These are phyloP conservation scores for Cladosporium sp. DNA, from an alignment of 2,329 filamentous ascomycete species.

Conservation along the genomic window DNA sequence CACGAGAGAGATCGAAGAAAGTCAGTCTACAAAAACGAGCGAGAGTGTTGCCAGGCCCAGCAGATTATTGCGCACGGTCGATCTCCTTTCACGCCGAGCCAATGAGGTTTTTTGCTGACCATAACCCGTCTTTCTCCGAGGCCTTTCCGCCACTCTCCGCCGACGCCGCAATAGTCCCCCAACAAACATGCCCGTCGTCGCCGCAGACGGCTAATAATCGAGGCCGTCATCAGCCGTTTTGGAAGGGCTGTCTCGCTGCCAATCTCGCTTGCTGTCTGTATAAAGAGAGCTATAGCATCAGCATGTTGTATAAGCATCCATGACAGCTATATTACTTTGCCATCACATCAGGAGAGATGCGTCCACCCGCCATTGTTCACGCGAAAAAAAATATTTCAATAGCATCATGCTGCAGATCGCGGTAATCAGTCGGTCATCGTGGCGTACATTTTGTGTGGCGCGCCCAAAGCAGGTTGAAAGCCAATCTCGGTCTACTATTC, in stretches of 20 bases:
- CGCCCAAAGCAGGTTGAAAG: neutral
- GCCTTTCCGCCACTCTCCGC: neutral
- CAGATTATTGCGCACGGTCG: neutral
- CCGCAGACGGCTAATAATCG: no score
- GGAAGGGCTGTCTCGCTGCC: no score
- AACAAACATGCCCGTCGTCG: no score
- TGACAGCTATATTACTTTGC: no score
- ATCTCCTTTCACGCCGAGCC: neutral
- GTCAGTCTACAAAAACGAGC: neutral
- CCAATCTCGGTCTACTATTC: neutral
- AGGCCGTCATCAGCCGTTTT: no score
- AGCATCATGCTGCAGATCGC: neutral
- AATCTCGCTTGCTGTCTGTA: no score
- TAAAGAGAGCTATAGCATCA: no score
- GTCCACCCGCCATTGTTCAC: no score
- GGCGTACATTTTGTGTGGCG: neutral
- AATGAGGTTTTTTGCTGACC: neutral
- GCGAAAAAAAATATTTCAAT: no score
- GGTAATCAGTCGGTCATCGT: neutral
- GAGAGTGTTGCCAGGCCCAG: neutral
- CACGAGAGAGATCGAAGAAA: neutral
- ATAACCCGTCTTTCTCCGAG: neutral
- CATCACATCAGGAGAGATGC: no score
- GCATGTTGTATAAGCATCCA: no score
- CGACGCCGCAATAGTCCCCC: no score